Evolutionary conservation across 1,139 yeast species (phyloP), one percentile per base, ranked within the genome.

Genomic region (Hemisphaericaspora subhashii): DNA sequence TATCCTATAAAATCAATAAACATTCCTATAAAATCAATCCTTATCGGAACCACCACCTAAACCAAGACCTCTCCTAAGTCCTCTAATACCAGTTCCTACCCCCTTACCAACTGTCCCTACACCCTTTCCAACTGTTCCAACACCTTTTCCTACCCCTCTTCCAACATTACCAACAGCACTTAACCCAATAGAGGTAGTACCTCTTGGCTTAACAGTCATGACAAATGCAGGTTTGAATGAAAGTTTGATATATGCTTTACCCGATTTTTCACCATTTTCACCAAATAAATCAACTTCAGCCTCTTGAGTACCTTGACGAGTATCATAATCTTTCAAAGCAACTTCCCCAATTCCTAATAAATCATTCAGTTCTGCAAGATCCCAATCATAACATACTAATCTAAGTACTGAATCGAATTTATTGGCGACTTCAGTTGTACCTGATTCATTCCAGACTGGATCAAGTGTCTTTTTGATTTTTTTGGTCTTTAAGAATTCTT

Each of bases 281-380:
- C 60, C 81, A 64, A 41, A 63, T 44, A 92, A 68, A 8, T 79
- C 75, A 24, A 85, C 64, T 31, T 74, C 77, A 34, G 77, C 53
- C 12, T 79, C 81, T 12, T 58, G 59, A 10, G 72, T 65, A 11
- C 75, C 73, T 33, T 72, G 72, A 23, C 74, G 67, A 10, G 83
- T 77, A 50, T 83, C 82, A 31, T 92, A 69, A 10, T 81, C 79
- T 0, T 77, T 61, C 46, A 92, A 64, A 13, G 79, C 74, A 42
- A 89, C 58, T 20, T 55, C 53, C n/a, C 83, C 88, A 25, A 66
- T 66, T 41, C 98, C 96, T 42, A 92, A 71, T 44, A 74, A 70
- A 60, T 92, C 98, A 60, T 92, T 94, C 46, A 77, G 79, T 46
- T 82, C 87, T 46, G 96, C 96, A 49, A 90, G 79, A 63, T 92